Evolutionary conservation across 1,284 basidiomycete genomes (phyloP).

Genomic region (Sporisorium iseilematis-ciliati): DNA sequence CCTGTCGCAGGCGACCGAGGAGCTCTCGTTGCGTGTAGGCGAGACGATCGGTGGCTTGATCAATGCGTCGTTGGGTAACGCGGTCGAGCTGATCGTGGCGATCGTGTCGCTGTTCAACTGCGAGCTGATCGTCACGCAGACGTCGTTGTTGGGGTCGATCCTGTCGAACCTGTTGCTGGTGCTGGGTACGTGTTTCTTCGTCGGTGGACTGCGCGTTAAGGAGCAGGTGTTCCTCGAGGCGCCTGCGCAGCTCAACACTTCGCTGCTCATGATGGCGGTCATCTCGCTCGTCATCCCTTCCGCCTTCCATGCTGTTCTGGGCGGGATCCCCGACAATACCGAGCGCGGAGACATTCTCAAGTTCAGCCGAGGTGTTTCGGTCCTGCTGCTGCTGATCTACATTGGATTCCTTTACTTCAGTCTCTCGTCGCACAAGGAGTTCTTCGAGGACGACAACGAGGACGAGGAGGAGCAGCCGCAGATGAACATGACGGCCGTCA

Average conservation of each 20-base stretch:
- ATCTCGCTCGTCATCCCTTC: conserved; percentile 64
- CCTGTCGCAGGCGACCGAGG: conserved; percentile 61
- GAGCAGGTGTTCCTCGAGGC: conserved; percentile 56
- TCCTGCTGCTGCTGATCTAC: conserved; percentile 63
- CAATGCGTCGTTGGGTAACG: conserved; percentile 64
- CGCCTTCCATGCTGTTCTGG: conserved; percentile 61
- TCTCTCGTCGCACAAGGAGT: conserved; percentile 55
- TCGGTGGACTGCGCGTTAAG: conserved; percentile 57
- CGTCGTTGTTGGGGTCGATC: conserved; percentile 61
- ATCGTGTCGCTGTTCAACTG: conserved; percentile 65
- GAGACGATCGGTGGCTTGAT: conserved; percentile 64
- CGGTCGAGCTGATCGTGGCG: conserved; percentile 64
- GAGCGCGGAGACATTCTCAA: conserved; percentile 61
- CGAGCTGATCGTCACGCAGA: conserved; percentile 62
- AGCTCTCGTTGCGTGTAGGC: conserved; percentile 62
- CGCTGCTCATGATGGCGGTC: conserved; percentile 63
- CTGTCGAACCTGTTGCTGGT: conserved; percentile 63
- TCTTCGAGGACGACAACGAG: conserved; percentile 48
- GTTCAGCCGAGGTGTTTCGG: conserved; percentile 54
- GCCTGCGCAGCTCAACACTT: conserved; percentile 55
- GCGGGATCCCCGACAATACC: conserved; percentile 42
- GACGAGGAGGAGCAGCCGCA: conserved; percentile 59
- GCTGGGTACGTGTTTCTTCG: conserved; percentile 64
- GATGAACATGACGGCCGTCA: conserved; percentile 54
- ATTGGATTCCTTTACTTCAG: conserved; percentile 60